Base-by-base conservation (phyloP, 306 rosid species). In the Fagus sylvatica region DNA sequence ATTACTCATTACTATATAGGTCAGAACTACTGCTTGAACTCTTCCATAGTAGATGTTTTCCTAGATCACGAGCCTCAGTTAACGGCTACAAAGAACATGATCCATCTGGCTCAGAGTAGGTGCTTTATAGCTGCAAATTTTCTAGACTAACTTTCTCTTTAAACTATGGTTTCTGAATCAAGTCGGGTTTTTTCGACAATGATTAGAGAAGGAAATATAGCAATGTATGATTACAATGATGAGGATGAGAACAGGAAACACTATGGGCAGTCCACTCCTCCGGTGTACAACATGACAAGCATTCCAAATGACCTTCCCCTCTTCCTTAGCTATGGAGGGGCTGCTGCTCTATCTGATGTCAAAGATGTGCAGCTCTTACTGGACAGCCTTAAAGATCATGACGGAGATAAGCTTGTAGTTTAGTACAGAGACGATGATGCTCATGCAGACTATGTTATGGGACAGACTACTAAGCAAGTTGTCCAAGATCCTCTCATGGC, bases 91-190 rank as follows among this genome's bases (percentile, higher is more conserved):
- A 93, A 91, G 87, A 91, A 91, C 90, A 80, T 93, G 96, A 79
- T 95, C 68, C 98, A 95, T 85, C 74, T 93, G 30, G 82, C 98
- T 84, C 98, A 94, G 78, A 94, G 98, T 92, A 85, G 76, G 96
- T 74, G 13, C 49, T 65, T 42, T 46, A 13, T 46, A 46, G 51
- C 51, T 46, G 51, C 51, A 46, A 2, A 46, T 46, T 46, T 22
- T 46, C 15, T 46, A 46, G 51, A 13, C 51, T 8, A 46, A 2
- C 8, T 13, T 46, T 46, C 11, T 2, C 51, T 46, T 22, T 46
- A 75, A 5, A 43, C 65, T 17, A 9, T 8, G 46, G 83, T n/a
- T 17, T 73, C 64, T 53, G 32, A 39, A 10, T 12, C 54, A 22
- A 72, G 33, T 32, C 1, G 12, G 11, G 13, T 22, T 49, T 71